Percentiles rank a stretch among this genome's conserved stretches.
These are phyloP conservation scores for Penicillium fuscoglaucum DNA, from an alignment of 2,329 filamentous ascomycete genomes.

Conservation along the genomic window DNA sequence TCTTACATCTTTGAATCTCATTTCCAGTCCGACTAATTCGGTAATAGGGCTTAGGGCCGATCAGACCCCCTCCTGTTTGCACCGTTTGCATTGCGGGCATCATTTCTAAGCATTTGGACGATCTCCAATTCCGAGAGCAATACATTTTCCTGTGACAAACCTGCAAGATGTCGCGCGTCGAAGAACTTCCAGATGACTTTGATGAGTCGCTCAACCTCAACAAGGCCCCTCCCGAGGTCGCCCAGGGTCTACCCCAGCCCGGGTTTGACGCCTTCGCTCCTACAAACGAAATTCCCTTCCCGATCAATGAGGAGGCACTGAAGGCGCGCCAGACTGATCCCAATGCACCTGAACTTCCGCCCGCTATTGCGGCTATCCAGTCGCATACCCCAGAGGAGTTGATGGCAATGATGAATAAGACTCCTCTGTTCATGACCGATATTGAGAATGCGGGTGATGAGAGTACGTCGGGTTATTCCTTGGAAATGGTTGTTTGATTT, in stretches of 20 bases:
- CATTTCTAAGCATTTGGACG: constrained; percentile 10
- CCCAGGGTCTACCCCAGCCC: constrained; percentile 20
- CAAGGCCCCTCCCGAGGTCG: constrained; percentile 27
- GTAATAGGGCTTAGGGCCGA: constrained; percentile 20
- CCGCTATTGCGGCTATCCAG: constrained; percentile 58
- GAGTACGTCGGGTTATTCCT: constrained; percentile 36
- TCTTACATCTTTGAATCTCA: background rate
- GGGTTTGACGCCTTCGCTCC: constrained; percentile 25
- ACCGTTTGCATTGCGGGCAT: constrained; percentile 27
- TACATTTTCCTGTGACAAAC: background rate
- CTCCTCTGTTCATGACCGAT: constrained; percentile 94
- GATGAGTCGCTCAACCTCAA: constrained; percentile 50
- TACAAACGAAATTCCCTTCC: constrained; percentile 40
- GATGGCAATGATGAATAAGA: constrained; percentile 64
- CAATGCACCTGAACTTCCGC: constrained; percentile 53
- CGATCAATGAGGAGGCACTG: constrained; percentile 39
- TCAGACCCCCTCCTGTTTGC: constrained; percentile 30
- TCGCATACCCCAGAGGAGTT: constrained; percentile 61
- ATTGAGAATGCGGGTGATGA: constrained; percentile 64
- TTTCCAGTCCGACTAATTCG: background rate
- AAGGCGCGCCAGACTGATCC: constrained; percentile 35
- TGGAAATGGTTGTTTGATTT: background rate
- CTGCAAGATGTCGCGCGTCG: constrained; percentile 52
- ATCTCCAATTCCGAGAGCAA: background rate
- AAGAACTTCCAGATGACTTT: constrained; percentile 54